Conservation (phyloP, 805 yeast genomes). For the Nakazawaea holstii region DNA sequence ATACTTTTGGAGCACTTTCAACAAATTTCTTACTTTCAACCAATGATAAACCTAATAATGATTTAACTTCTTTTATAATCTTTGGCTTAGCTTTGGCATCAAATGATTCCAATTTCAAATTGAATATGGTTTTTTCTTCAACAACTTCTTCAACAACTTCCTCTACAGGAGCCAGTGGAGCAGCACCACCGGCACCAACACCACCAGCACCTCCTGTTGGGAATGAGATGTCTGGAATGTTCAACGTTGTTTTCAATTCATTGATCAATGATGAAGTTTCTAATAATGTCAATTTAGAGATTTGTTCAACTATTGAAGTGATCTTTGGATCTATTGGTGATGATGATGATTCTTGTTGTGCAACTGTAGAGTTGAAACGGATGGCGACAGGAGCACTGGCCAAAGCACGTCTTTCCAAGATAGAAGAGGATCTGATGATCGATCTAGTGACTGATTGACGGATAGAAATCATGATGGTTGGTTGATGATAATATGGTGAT, state of each 20-base stretch:
- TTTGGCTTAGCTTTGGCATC: slow-evolving; percentile 96
- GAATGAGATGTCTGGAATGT: slow-evolving; percentile 89
- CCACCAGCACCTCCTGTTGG: slow-evolving; percentile 68
- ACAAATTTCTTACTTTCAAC: slow-evolving; percentile 98
- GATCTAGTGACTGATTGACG: slow-evolving; percentile 23
- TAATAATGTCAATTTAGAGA: slow-evolving; percentile 82
- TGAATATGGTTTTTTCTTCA: slow-evolving; percentile 91
- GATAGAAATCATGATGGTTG: not conserved
- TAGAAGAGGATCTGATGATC: slow-evolving; percentile 19
- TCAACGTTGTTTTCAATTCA: slow-evolving; percentile 75
- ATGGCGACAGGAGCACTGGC: slow-evolving; percentile 12
- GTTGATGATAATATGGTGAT: not conserved
- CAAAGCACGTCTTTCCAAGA: not conserved
- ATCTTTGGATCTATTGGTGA: slow-evolving; percentile 84
- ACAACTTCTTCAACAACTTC: slow-evolving; percentile 70
- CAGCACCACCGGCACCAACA: slow-evolving; percentile 53
- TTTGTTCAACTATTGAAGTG: slow-evolving; percentile 80
- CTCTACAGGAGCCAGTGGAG: slow-evolving; percentile 58
- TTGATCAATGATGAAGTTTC: slow-evolving; percentile 87
- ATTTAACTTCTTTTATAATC: slow-evolving; percentile 95
- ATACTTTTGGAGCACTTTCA: slow-evolving; percentile 92
- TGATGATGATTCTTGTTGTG: slow-evolving; percentile 19
- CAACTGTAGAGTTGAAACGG: slow-evolving; percentile 47
- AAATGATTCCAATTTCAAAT: slow-evolving; percentile 86
- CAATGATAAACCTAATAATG: slow-evolving; percentile 81